A percentile compares a stretch with the other conserved stretches of the same genome.
phyloP scores from a whole-genome alignment of 495 filamentous ascomycete genomes.

The Aspergillus kassunensis region DNA sequence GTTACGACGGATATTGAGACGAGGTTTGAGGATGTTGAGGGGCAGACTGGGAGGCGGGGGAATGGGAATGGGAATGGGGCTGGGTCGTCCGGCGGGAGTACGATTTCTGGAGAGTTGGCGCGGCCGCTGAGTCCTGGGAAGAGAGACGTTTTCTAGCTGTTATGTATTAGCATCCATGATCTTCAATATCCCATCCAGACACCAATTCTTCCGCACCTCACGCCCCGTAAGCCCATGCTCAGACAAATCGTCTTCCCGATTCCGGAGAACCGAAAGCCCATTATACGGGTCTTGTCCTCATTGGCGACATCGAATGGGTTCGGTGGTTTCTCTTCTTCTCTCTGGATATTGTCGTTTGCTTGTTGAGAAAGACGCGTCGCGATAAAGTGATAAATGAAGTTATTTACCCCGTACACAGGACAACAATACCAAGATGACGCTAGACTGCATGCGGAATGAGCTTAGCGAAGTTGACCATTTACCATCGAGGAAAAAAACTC shows the following conservation, averaged over 20 bases:
- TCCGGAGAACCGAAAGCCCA: slow-evolving; percentile 16
- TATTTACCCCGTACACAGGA: too few relatives aligned
- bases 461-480: too few relatives aligned
- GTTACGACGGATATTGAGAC: slow-evolving; percentile 1
- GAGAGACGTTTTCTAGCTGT: neutral
- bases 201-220: slow-evolving; percentile 17
- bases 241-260: slow-evolving; percentile 21
- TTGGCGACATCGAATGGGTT: too few relatives aligned
- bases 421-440: too few relatives aligned
- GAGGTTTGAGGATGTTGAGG: neutral
- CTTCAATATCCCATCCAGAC: neutral
- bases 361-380: too few relatives aligned
- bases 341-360: too few relatives aligned
- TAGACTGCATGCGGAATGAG: too few relatives aligned
- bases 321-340: too few relatives aligned
- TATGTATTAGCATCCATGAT: neutral
- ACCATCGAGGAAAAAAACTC: too few relatives aligned
- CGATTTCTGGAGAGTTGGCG: neutral
- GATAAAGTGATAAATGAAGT: too few relatives aligned
- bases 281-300: slow-evolving; percentile 19
- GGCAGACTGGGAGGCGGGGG: too few relatives aligned
- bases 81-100: neutral
- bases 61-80: neutral
- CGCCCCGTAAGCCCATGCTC: slow-evolving; percentile 3
- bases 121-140: neutral